A percentile compares a stretch with the other conserved stretches of the same genome.
Evolutionary conservation across 305 asterid species (phyloP).

Genomic region (Fraxinus paxiana): DNA sequence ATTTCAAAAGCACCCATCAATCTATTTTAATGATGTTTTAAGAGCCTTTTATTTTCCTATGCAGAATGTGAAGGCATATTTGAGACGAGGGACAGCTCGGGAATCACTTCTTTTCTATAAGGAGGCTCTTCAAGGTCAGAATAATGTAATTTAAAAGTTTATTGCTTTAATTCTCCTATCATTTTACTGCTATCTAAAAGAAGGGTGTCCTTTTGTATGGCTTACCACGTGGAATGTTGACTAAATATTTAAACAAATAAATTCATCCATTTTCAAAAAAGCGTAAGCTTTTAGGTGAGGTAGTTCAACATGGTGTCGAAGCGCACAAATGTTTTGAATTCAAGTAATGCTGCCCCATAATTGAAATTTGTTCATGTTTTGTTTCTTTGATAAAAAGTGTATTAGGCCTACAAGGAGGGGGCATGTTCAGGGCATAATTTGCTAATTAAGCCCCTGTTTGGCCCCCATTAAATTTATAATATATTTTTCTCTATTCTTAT

Average conservation of each 20-base stretch:
- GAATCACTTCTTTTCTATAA: constrained; percentile 61
- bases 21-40: not conserved
- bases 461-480: too few species aligned
- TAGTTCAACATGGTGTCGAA: not conserved
- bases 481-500: too few species aligned
- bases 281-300: not conserved
- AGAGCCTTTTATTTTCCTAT: constrained; percentile 10
- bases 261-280: not conserved
- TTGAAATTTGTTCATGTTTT: not conserved
- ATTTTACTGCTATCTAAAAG: not conserved
- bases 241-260: not conserved
- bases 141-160: constrained; percentile 5
- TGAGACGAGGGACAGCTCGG: constrained; percentile 88
- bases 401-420: not conserved
- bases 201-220: not conserved
- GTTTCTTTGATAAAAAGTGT: not conserved
- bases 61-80: constrained; percentile 80
- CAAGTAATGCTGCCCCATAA: not conserved
- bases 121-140: constrained; percentile 88
- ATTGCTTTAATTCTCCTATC: constrained; percentile 2
- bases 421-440: not conserved
- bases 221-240: not conserved
- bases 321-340: not conserved
- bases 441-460: not conserved
- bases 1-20: not conserved